Evolutionary conservation across 2,329 filamentous ascomycete genomes (phyloP).

Genomic region (Emergomyces orientalis): DNA sequence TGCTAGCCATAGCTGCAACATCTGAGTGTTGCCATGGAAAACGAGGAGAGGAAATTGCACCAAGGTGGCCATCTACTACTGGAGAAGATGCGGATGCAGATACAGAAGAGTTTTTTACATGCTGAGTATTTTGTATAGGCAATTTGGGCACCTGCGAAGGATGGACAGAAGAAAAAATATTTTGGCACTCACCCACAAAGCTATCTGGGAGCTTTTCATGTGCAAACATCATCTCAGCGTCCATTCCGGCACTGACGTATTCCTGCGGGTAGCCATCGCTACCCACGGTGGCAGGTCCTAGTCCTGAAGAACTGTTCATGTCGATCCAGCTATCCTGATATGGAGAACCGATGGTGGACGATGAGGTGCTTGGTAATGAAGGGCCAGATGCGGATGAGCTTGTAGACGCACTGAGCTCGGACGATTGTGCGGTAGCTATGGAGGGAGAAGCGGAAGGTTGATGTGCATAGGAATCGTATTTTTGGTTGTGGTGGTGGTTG

Average conservation of each 20-base stretch:
- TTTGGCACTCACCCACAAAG: conserved; percentile 40
- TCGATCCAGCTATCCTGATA: conserved; percentile 53
- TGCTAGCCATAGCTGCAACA: conserved; percentile 2
- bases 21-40: conserved; percentile 3
- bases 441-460: conserved; percentile 28
- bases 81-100: conserved; percentile 1
- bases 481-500: conserved; percentile 1
- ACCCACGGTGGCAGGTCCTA: conserved; percentile 56
- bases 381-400: conserved; percentile 53
- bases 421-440: conserved; percentile 22
- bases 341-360: conserved; percentile 59
- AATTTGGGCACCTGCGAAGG: neutral
- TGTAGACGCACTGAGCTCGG: conserved; percentile 43
- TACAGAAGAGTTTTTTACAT: neutral
- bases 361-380: conserved; percentile 50
- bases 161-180: conserved; percentile 26
- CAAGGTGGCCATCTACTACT: neutral
- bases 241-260: conserved; percentile 38
- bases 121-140: neutral
- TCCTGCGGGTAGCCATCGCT: conserved; percentile 50
- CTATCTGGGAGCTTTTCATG: conserved; percentile 36
- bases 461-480: conserved; percentile 11
- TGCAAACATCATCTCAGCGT: conserved; percentile 34
- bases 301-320: conserved; percentile 45
- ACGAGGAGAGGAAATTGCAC: neutral